These are phyloP conservation scores for Gracilaria gracilis DNA, from an alignment of 23 red algal species.

Conservation along the genomic window DNA sequence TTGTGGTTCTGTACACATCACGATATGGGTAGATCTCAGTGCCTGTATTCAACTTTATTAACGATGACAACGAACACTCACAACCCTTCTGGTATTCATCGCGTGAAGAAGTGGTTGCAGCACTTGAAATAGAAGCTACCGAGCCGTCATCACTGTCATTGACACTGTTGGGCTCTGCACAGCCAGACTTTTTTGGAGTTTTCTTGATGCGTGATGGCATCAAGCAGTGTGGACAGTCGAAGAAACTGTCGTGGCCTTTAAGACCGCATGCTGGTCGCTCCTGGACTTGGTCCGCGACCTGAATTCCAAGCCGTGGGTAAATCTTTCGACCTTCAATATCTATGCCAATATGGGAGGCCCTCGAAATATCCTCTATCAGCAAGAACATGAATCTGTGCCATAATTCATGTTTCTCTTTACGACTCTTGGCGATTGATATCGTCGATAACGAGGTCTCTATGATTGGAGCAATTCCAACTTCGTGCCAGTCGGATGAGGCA, in stretches of 20 bases:
- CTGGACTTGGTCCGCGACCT: slow-evolving; percentile 5
- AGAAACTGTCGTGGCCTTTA: slow-evolving; percentile 1
- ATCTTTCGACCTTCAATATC: neutral
- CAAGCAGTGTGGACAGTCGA: slow-evolving; percentile 3
- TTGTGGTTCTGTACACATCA: neutral
- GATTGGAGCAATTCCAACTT: slow-evolving; percentile 17
- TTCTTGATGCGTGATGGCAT: neutral
- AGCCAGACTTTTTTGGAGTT: neutral
- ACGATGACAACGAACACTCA: neutral
- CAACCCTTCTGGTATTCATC: neutral
- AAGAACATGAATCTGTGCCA: slow-evolving; percentile 16
- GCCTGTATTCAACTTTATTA: neutral
- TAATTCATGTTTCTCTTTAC: neutral
- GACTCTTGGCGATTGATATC: neutral
- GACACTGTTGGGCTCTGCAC: neutral
- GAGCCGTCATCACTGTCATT: too few relatives aligned
- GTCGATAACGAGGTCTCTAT: neutral
- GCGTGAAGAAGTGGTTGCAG: neutral
- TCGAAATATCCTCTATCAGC: neutral
- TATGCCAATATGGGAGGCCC: neutral
- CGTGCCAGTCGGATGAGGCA: neutral
- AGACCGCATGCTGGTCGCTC: neutral
- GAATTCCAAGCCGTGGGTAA: neutral
- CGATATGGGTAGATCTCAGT: neutral
- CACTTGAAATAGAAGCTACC: too few relatives aligned